Percentiles rank a stretch among this genome's conserved stretches.
These are phyloP conservation scores for Scedosporium boydii DNA, from an alignment of 2,329 filamentous ascomycete genomes.

Conservation along the genomic window DNA sequence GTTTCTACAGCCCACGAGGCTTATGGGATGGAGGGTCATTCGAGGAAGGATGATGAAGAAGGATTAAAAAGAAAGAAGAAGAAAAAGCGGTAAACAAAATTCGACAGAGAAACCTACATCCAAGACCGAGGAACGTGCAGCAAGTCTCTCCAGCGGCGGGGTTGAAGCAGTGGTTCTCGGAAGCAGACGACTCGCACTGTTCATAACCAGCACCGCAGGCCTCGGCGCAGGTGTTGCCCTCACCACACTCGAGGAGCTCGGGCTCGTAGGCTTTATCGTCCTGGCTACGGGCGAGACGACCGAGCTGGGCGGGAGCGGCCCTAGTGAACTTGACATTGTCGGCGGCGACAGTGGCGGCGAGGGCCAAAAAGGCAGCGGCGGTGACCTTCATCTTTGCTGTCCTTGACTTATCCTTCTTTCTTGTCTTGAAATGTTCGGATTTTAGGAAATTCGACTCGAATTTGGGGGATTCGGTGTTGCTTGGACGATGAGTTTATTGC, in stretches of 20 bases:
- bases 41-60: background rate
- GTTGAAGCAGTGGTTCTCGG: constrained; percentile 49
- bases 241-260: constrained; percentile 35
- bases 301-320: constrained; percentile 25
- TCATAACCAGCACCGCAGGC: constrained; percentile 43
- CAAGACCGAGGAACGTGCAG: constrained; percentile 42
- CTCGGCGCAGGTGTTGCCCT: constrained; percentile 41
- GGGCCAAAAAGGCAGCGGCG: constrained; percentile 21
- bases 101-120: constrained; percentile 37
- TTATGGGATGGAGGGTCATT: background rate
- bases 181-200: constrained; percentile 39
- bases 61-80: too few species aligned
- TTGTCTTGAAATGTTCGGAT: background rate
- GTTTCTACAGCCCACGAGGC: too few species aligned
- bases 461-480: background rate
- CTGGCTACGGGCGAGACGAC: constrained; percentile 34
- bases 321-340: constrained; percentile 17
- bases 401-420: background rate
- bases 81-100: background rate
- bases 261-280: constrained; percentile 37
- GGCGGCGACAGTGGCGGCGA: constrained; percentile 21
- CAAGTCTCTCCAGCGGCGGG: constrained; percentile 40
- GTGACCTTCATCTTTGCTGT: constrained; percentile 1
- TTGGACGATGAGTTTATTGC: background rate
- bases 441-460: background rate